These are phyloP conservation scores for Backusella westeae DNA, from an alignment of 192 early-diverging fungal species.

Conservation along the genomic window DNA sequence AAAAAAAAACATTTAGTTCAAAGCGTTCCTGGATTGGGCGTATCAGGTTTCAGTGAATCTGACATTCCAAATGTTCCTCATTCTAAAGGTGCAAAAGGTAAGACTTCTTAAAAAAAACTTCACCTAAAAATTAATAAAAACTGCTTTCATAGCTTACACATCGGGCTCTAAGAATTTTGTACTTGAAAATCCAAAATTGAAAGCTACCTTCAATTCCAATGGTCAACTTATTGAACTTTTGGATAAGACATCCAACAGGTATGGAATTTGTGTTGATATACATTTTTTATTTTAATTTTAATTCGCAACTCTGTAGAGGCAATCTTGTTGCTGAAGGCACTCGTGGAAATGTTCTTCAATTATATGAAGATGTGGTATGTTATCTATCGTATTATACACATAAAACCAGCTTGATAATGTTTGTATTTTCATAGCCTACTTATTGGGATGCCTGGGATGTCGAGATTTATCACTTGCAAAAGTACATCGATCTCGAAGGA, in stretches of 20 bases:
- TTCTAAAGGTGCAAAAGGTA: neutral
- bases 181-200: constrained; percentile 74
- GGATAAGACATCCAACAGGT: constrained; percentile 42
- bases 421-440: constrained; percentile 36
- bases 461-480: constrained; percentile 95
- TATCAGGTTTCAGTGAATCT: neutral
- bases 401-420: constrained; percentile 39
- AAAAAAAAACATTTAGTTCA: neutral
- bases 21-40: constrained; percentile 19
- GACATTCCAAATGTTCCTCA: neutral
- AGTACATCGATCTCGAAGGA: constrained; percentile 54
- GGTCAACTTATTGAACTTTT: constrained; percentile 71
- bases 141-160: constrained; percentile 10
- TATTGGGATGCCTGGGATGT: constrained; percentile 66
- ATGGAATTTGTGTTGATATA: neutral
- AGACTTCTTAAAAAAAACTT: neutral
- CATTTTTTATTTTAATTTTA: neutral
- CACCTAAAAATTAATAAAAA: neutral
- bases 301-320: constrained; percentile 29
- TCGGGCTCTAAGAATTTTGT: constrained; percentile 35
- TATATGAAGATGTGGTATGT: constrained; percentile 82
- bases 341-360: constrained; percentile 70
- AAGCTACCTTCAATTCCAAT: constrained; percentile 63
- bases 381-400: constrained; percentile 9
- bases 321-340: constrained; percentile 50